These are phyloP conservation scores for Leptographium wingfieldii DNA, from an alignment of 2,329 filamentous ascomycete genomes.

Conservation along the genomic window DNA sequence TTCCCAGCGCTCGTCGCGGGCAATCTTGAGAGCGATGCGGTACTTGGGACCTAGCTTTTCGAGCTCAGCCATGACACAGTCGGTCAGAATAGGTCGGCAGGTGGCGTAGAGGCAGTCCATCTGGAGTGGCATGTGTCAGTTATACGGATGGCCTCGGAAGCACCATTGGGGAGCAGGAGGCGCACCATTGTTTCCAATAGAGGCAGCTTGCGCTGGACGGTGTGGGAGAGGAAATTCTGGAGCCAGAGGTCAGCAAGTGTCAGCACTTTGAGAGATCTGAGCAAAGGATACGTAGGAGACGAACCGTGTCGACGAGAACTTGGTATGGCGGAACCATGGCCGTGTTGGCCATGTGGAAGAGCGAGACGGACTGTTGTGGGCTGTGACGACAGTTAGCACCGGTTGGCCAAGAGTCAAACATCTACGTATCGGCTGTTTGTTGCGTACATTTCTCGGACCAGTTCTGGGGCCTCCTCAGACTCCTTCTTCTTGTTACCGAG, in stretches of 20 bases:
- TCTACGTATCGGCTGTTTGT: background rate
- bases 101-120: conserved; percentile 94
- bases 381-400: conserved; percentile 4
- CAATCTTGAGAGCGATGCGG: conserved; percentile 71
- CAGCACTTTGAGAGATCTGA: background rate
- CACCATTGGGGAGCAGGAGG: conserved; percentile 35
- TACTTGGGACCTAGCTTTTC: conserved; percentile 87
- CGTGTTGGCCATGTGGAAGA: conserved; percentile 16
- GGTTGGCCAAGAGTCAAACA: background rate
- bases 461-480: conserved; percentile 13
- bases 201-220: conserved; percentile 76
- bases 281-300: background rate
- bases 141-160: background rate
- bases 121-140: conserved; percentile 31
- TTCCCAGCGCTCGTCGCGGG: conserved; percentile 80
- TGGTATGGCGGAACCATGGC: conserved; percentile 14
- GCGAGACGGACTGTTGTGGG: conserved; percentile 13
- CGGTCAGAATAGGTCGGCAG: conserved; percentile 77
- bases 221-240: conserved; percentile 74
- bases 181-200: conserved; percentile 60
- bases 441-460: conserved; percentile 13
- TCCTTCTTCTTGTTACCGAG: conserved; percentile 32
- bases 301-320: conserved; percentile 14
- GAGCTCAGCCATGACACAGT: conserved; percentile 63
- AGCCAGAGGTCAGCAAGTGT: background rate